A percentile compares a stretch with the other conserved stretches of the same genome.
These are phyloP conservation scores for Populus hybrid DNA, from an alignment of 441 rosid species.

Conservation along the genomic window DNA sequence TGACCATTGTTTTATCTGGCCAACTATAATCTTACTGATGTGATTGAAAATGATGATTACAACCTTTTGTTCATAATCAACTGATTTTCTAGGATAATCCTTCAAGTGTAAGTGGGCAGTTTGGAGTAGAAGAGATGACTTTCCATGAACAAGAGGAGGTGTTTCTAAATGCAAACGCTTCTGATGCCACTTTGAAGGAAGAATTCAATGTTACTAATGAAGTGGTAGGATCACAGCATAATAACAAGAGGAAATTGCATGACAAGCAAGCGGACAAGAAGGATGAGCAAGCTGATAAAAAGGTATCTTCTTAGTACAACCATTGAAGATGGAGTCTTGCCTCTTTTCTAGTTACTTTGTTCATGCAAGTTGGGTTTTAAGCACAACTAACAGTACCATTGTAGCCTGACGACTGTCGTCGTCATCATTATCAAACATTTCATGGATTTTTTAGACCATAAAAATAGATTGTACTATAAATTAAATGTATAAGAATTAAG, in stretches of 20 bases:
- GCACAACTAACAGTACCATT: neutral
- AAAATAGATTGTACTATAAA: neutral
- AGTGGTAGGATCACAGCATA: conserved; percentile 34
- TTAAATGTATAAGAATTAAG: neutral
- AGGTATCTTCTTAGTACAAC: conserved; percentile 10
- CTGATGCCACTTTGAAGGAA: conserved; percentile 36
- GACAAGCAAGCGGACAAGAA: conserved; percentile 24
- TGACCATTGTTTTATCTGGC: neutral
- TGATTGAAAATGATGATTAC: neutral
- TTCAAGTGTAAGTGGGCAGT: conserved; percentile 32
- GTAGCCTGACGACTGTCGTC: neutral
- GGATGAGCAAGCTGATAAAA: neutral
- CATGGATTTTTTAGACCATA: neutral
- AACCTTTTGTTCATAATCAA: conserved; percentile 5
- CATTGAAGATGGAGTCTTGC: neutral
- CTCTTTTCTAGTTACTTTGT: neutral
- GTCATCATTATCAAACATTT: neutral
- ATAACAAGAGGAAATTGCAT: conserved; percentile 63
- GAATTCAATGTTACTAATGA: conserved; percentile 42
- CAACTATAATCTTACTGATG: neutral
- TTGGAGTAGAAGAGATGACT: conserved; percentile 80
- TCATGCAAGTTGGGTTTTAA: neutral
- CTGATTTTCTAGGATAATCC: conserved; percentile 43
- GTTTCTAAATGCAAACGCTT: conserved; percentile 36
- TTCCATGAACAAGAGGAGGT: conserved; percentile 75